Conservation (phyloP, 176 grass and related monocot species). For the Metroxylon sagu region DNA sequence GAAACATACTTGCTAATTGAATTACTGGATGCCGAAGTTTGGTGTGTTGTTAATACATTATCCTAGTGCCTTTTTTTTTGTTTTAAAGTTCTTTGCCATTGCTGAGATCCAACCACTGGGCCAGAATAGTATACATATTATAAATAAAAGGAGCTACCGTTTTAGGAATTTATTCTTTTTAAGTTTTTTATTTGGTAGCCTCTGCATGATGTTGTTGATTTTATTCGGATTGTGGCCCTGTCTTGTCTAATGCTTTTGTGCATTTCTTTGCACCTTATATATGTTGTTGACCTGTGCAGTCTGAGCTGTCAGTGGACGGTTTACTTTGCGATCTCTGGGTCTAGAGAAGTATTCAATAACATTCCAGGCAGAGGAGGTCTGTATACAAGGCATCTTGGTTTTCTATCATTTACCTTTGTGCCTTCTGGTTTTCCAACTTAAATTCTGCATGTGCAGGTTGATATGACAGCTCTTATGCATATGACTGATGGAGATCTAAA, state of each 20-base stretch:
- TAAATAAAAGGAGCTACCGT: no score
- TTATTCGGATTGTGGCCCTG: no score
- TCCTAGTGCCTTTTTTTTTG: no score
- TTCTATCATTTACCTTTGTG: not conserved
- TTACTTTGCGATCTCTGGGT: slow-evolving; percentile 57
- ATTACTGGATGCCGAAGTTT: no score
- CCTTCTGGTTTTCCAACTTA: slow-evolving; percentile 8
- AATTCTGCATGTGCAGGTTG: slow-evolving; percentile 37
- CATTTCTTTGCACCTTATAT: slow-evolving; percentile 1
- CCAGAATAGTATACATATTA: no score
- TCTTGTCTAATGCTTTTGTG: not conserved
- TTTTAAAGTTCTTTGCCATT: no score
- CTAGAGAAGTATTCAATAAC: slow-evolving; percentile 54
- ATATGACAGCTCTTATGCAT: slow-evolving; percentile 59
- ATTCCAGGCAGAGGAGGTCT: slow-evolving; percentile 69
- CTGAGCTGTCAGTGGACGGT: slow-evolving; percentile 32
- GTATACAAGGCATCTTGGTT: slow-evolving; percentile 13
- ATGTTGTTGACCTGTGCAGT: slow-evolving; percentile 28
- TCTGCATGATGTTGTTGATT: no score
- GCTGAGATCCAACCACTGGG: no score
- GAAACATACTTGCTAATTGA: no score
- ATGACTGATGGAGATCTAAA: slow-evolving; percentile 79
- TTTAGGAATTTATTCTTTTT: no score
- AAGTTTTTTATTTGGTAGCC: no score
- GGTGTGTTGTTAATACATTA: no score